A percentile compares a stretch with the other conserved stretches of the same genome.
Conservation (phyloP, 192 early-diverging fungal species). For the Backusella sp. region DNA sequence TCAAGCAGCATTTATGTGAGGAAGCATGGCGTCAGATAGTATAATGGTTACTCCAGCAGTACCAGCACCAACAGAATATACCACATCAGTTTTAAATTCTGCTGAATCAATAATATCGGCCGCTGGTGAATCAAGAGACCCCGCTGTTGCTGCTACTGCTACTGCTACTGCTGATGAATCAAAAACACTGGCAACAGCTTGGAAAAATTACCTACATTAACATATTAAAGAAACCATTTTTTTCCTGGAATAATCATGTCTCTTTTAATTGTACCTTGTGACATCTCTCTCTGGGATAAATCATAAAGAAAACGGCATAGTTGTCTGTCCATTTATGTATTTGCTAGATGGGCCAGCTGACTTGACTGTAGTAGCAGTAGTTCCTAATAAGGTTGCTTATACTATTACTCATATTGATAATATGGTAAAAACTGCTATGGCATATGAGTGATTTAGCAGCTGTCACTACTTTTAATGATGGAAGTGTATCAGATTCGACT, state of each 20-base stretch:
- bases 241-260: constrained; percentile 18
- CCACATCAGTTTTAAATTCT: not conserved
- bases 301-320: constrained; percentile 30
- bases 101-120: not conserved
- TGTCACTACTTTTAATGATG: constrained; percentile 25
- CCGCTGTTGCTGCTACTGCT: not conserved
- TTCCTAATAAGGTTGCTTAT: constrained; percentile 20
- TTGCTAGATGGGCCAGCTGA: constrained; percentile 26
- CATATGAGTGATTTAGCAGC: constrained; percentile 13
- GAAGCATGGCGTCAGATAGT: not conserved
- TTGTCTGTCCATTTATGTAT: constrained; percentile 33
- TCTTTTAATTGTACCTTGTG: constrained; percentile 22
- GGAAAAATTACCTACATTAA: constrained; percentile 24
- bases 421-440: constrained; percentile 27
- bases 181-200: not conserved
- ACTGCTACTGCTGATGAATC: not conserved
- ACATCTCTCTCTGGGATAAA: constrained; percentile 25
- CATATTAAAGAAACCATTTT: constrained; percentile 19
- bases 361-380: constrained; percentile 27
- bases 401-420: constrained; percentile 23
- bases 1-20: not conserved
- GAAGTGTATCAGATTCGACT: constrained; percentile 31
- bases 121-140: not conserved
- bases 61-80: not conserved
- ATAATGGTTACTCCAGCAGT: not conserved